Conservation (phyloP, 2,329 filamentous ascomycete species). For the Colletotrichum sp. region DNA sequence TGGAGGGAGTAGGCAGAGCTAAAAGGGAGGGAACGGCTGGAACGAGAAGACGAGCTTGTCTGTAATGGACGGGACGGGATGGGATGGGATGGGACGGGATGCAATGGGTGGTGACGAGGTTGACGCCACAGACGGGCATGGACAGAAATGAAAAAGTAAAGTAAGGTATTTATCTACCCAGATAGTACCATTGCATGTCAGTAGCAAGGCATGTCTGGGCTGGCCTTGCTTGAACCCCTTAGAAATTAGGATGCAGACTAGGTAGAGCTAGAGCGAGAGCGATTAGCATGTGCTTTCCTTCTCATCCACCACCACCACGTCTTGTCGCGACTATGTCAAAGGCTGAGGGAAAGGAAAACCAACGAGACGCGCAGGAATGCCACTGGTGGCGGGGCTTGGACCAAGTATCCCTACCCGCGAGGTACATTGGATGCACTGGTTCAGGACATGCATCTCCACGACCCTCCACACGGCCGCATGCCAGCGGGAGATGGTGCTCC, state of each 20-base stretch:
- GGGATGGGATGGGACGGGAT: not conserved
- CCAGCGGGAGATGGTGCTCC: not conserved
- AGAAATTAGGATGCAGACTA: not conserved
- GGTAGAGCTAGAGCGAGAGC: not conserved
- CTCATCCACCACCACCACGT: not conserved
- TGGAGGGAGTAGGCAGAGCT: constrained; percentile 12
- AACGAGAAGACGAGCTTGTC: constrained; percentile 3
- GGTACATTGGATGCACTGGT: not conserved
- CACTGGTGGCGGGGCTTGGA: constrained; percentile 8
- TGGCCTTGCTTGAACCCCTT: constrained; percentile 14
- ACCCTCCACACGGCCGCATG: not conserved
- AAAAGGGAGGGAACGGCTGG: constrained; percentile 12
- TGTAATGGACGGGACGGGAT: not conserved
- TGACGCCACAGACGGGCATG: constrained; percentile 16
- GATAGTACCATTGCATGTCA: not conserved
- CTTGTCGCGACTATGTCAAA: not conserved
- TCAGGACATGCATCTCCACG: not conserved
- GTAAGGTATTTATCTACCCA: constrained; percentile 16
- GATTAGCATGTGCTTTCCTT: constrained; percentile 10
- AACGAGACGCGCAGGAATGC: constrained; percentile 16
- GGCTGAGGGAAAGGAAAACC: not conserved
- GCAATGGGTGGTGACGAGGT: constrained; percentile 15
- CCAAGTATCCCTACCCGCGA: constrained; percentile 11
- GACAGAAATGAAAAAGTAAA: constrained; percentile 13
- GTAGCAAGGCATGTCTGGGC: not conserved